These are phyloP conservation scores for Pleurotus ostreatus DNA, from an alignment of 768 basidiomycete genomes.

Conservation along the genomic window DNA sequence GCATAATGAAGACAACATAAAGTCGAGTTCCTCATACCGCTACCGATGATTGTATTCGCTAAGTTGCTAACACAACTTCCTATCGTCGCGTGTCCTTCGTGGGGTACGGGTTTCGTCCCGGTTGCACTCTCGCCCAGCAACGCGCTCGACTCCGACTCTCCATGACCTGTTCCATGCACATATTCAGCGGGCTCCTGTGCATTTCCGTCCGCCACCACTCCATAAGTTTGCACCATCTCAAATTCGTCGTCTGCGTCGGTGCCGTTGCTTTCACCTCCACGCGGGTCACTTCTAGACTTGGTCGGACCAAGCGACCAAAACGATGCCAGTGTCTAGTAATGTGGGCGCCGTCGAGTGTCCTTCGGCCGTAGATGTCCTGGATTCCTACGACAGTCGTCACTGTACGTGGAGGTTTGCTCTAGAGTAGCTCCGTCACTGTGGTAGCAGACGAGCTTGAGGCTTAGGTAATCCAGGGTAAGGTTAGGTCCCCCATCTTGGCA, in stretches of 20 bases:
- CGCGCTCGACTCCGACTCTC: constrained; percentile 60
- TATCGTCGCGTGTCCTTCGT: constrained; percentile 67
- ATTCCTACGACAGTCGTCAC: no score
- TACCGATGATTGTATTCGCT: constrained; percentile 89
- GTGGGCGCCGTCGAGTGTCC: no score
- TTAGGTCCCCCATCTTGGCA: no score
- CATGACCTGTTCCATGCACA: constrained; percentile 18
- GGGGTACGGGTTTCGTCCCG: constrained; percentile 8
- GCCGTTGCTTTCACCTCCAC: no score
- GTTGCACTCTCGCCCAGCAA: constrained; percentile 47
- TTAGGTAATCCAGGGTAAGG: no score
- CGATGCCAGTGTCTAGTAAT: no score
- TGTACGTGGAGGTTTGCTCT: no score
- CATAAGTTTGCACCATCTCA: constrained; percentile 73
- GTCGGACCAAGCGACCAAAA: no score
- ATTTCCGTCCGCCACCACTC: constrained; percentile 38
- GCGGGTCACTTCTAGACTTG: background rate
- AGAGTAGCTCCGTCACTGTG: no score
- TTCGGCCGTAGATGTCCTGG: no score
- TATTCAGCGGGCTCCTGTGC: constrained; percentile 19
- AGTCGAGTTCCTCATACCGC: constrained; percentile 45
- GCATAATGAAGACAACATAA: no score
- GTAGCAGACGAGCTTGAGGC: no score
- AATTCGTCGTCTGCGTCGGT: constrained; percentile 26
- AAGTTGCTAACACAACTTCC: constrained; percentile 74